These are phyloP conservation scores for Nectriaceae sp. DNA, from an alignment of 2,329 filamentous ascomycete genomes.

Conservation along the genomic window DNA sequence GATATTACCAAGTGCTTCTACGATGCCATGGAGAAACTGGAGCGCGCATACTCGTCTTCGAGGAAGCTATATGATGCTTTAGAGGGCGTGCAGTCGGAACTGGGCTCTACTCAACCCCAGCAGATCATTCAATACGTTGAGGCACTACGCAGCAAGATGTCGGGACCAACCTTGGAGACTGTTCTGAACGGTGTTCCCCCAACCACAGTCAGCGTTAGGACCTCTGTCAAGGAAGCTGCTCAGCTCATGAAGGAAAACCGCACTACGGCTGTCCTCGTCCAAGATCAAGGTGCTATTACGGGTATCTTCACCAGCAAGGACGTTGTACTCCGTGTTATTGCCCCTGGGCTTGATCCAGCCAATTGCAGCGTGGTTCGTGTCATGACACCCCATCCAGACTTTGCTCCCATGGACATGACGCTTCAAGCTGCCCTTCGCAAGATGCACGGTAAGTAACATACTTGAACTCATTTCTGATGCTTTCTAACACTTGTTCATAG, in stretches of 20 bases:
- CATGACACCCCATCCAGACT: constrained; percentile 98
- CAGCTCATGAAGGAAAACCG: constrained; percentile 98
- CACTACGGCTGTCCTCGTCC: constrained; percentile 92
- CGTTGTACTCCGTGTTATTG: constrained; percentile 96
- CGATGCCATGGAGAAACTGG: constrained; percentile 99
- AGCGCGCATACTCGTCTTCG: constrained; percentile 97
- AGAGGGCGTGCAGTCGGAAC: constrained; percentile 95
- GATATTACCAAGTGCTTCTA: constrained; percentile 99
- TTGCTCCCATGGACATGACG: constrained; percentile 98
- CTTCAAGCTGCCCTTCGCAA: constrained; percentile 97
- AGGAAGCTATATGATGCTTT: constrained; percentile 96
- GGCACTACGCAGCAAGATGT: constrained; percentile 94
- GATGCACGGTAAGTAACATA: constrained; percentile 81
- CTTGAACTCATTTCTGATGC: not conserved
- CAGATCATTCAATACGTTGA: constrained; percentile 99
- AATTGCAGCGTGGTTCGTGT: constrained; percentile 98
- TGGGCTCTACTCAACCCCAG: constrained; percentile 93
- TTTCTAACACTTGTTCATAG: constrained; percentile 47
- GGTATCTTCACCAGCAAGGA: constrained; percentile 99
- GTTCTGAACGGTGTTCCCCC: constrained; percentile 91
- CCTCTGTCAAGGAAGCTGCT: constrained; percentile 94
- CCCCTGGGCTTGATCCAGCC: constrained; percentile 87
- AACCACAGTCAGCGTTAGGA: constrained; percentile 92
- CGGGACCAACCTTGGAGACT: constrained; percentile 91
- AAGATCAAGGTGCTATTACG: constrained; percentile 95